Percentiles rank a stretch among this genome's conserved stretches.
phyloP scores from a whole-genome alignment of 1,284 basidiomycete species.

The Fomitopsis palustris region DNA sequence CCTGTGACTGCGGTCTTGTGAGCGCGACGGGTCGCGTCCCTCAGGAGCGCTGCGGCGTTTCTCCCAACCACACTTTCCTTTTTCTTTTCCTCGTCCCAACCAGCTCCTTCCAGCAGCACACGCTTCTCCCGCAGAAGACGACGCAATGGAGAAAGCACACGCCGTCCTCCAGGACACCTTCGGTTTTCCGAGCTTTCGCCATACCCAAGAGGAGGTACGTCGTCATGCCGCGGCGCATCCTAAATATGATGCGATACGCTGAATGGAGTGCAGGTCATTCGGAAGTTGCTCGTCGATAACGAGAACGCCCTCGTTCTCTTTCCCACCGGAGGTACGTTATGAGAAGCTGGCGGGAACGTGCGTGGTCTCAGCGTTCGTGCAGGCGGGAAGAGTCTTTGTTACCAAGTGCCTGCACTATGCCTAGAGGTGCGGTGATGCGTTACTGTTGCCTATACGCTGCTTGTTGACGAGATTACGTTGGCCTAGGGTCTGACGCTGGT shows the following conservation, averaged over 20 bases:
- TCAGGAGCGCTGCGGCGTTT: neutral
- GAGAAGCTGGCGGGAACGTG: neutral
- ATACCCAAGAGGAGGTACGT: slow-evolving; percentile 35
- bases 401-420: slow-evolving; percentile 66
- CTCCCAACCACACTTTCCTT: neutral
- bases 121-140: neutral
- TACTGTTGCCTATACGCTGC: neutral
- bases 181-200: slow-evolving; percentile 32
- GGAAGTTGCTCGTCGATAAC: slow-evolving; percentile 34
- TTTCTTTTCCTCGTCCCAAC: neutral
- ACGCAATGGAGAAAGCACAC: slow-evolving; percentile 30
- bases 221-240: neutral
- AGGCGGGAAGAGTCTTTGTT: slow-evolving; percentile 45
- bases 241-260: neutral
- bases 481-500: slow-evolving; percentile 59
- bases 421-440: slow-evolving; percentile 25
- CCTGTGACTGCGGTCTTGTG: neutral
- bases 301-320: slow-evolving; percentile 38
- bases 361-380: neutral
- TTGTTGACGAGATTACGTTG: neutral
- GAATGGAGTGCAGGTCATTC: slow-evolving; percentile 28
- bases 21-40: neutral
- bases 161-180: slow-evolving; percentile 31
- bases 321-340: slow-evolving; percentile 33
- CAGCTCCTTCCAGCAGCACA: neutral